phyloP scores from a whole-genome alignment of 495 filamentous ascomycete species.

The Xylaria nigripes region DNA sequence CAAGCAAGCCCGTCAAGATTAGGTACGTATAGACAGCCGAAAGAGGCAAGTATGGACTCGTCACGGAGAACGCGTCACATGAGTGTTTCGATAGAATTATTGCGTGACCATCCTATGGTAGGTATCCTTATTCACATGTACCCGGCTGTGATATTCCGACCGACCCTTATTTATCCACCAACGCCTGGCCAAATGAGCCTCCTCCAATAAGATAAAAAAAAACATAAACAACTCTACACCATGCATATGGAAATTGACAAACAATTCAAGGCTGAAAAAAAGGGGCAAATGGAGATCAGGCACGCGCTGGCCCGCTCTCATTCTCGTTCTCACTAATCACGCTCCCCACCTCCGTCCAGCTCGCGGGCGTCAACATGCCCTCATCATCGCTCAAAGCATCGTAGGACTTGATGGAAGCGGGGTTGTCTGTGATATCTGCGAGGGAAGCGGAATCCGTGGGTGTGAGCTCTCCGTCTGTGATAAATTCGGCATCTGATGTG shows the following conservation, averaged over 20 bases:
- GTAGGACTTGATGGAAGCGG: constrained; percentile 27
- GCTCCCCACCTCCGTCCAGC: constrained; percentile 75
- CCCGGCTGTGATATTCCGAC: too few species aligned
- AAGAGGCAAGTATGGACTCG: too few species aligned
- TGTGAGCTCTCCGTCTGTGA: constrained; percentile 42
- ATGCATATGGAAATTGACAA: background rate
- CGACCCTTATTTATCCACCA: background rate
- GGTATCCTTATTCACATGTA: too few species aligned
- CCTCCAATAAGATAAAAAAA: background rate
- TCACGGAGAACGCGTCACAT: background rate
- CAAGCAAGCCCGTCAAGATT: too few species aligned
- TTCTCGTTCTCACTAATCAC: constrained; percentile 50
- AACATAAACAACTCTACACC: background rate
- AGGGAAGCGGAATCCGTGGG: constrained; percentile 44
- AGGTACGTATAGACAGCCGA: too few species aligned
- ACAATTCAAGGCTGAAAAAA: background rate
- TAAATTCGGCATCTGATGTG: constrained; percentile 28
- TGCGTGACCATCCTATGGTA: background rate
- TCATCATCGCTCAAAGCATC: constrained; percentile 63
- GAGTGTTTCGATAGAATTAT: background rate
- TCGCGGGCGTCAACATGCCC: constrained; percentile 55
- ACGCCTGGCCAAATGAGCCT: background rate
- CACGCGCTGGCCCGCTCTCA: constrained; percentile 29
- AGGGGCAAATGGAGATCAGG: constrained; percentile 11
- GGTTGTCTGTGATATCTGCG: constrained; percentile 32